phyloP scores from a whole-genome alignment of 495 filamentous ascomycete genomes.

The Hyaloscypha variabilis region DNA sequence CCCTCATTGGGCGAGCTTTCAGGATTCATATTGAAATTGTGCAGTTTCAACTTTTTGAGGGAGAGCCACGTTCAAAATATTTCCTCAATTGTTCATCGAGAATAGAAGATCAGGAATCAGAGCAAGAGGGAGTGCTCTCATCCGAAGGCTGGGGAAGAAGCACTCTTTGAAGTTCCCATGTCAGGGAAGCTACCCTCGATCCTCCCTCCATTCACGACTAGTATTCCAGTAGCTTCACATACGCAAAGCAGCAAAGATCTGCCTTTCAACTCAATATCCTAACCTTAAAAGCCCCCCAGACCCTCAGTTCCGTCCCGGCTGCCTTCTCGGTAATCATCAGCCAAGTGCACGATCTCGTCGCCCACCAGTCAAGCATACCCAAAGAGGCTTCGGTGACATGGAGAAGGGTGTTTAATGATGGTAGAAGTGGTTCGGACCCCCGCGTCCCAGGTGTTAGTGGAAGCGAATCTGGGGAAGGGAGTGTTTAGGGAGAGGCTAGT shows the following conservation, averaged over 20 bases:
- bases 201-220: background rate
- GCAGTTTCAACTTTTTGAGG: background rate
- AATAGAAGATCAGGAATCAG: background rate
- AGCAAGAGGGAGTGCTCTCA: background rate
- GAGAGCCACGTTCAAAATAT: background rate
- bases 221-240: background rate
- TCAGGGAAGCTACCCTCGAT: background rate
- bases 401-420: background rate
- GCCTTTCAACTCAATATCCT: background rate
- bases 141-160: background rate
- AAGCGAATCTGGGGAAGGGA: background rate
- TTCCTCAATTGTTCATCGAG: background rate
- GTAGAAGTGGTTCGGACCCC: background rate
- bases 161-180: background rate
- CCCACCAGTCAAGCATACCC: background rate
- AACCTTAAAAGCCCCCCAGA: background rate
- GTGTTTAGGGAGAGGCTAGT: background rate
- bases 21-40: background rate
- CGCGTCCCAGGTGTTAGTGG: background rate
- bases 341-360: background rate
- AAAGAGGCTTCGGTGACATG: background rate
- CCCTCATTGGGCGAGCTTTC: background rate
- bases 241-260: background rate
- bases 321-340: background rate
- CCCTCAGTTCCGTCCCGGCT: background rate